These are phyloP conservation scores for Plasmodium gonderi DNA, from an alignment of 169 alveolate species.

Conservation along the genomic window DNA sequence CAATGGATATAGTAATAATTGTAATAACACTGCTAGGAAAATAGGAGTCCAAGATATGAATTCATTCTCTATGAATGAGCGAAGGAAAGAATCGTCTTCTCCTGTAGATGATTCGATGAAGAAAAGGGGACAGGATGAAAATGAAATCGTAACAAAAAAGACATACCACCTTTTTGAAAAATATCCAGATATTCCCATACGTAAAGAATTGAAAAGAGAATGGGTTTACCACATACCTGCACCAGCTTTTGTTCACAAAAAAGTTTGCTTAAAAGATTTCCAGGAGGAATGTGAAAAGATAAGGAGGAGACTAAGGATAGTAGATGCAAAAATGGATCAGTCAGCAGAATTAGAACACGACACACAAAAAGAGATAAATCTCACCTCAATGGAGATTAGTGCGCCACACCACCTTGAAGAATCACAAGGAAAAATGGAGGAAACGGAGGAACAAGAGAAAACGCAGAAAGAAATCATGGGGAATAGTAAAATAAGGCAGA, in stretches of 20 bases:
- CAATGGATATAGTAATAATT: neutral
- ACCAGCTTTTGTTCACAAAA: neutral
- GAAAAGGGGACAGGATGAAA: neutral
- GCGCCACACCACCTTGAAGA: too few species aligned
- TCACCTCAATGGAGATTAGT: too few species aligned
- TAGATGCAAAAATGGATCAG: neutral
- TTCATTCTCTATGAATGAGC: neutral
- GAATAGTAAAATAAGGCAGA: neutral
- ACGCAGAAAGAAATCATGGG: neutral
- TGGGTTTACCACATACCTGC: constrained; percentile 44
- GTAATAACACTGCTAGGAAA: too few species aligned
- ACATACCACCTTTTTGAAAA: constrained; percentile 60
- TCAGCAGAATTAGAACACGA: neutral
- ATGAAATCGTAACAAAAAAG: neutral
- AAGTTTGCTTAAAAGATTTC: constrained; percentile 86
- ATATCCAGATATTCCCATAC: constrained; percentile 38
- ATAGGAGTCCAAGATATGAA: neutral
- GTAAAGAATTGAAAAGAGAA: constrained; percentile 17
- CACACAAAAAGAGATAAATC: neutral
- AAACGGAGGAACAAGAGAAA: neutral
- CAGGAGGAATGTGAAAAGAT: constrained; percentile 78
- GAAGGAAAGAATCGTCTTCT: neutral
- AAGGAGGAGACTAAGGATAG: neutral
- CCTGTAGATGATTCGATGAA: neutral
- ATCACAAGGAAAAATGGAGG: neutral